phyloP scores from a whole-genome alignment of 2,329 filamentous ascomycete genomes.

The Microdochium nivale region DNA sequence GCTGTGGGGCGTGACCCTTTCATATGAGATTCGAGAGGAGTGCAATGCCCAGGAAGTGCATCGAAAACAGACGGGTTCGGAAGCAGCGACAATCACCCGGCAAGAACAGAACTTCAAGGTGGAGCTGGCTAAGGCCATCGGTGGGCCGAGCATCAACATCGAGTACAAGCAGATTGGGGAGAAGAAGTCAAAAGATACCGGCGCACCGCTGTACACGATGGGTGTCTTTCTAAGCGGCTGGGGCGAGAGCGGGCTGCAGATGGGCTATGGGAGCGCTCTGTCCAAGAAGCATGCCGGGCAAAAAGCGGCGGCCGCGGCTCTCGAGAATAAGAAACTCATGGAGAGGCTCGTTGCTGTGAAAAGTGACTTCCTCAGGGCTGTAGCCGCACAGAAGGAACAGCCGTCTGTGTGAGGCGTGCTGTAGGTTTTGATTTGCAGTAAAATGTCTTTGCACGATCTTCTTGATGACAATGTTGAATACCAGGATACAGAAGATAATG shows the following conservation, averaged over 20 bases:
- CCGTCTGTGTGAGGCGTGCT: neutral
- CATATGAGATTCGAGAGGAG: slow-evolving; percentile 40
- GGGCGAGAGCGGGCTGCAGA: slow-evolving; percentile 52
- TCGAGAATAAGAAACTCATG: slow-evolving; percentile 59
- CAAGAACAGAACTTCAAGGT: slow-evolving; percentile 39
- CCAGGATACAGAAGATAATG: too few relatives aligned
- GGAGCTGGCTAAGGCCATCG: slow-evolving; percentile 40
- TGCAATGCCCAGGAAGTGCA: slow-evolving; percentile 11
- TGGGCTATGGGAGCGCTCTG: slow-evolving; percentile 56
- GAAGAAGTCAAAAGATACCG: slow-evolving; percentile 41
- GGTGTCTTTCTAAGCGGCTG: slow-evolving; percentile 60
- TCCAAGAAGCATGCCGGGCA: slow-evolving; percentile 63
- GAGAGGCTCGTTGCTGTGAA: slow-evolving; percentile 40
- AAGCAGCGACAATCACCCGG: slow-evolving; percentile 2
- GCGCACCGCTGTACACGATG: slow-evolving; percentile 51
- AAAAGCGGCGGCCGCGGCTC: slow-evolving; percentile 54
- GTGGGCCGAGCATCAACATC: slow-evolving; percentile 48
- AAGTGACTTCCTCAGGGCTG: slow-evolving; percentile 27
- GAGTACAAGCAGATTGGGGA: slow-evolving; percentile 51
- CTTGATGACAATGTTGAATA: too few relatives aligned
- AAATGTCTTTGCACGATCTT: too few relatives aligned
- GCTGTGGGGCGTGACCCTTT: slow-evolving; percentile 63
- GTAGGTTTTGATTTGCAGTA: too few relatives aligned
- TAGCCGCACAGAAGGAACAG: slow-evolving; percentile 4
- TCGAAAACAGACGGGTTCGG: slow-evolving; percentile 5